phyloP scores from a whole-genome alignment of 169 alveolate species.

The Plasmodium vivax region DNA sequence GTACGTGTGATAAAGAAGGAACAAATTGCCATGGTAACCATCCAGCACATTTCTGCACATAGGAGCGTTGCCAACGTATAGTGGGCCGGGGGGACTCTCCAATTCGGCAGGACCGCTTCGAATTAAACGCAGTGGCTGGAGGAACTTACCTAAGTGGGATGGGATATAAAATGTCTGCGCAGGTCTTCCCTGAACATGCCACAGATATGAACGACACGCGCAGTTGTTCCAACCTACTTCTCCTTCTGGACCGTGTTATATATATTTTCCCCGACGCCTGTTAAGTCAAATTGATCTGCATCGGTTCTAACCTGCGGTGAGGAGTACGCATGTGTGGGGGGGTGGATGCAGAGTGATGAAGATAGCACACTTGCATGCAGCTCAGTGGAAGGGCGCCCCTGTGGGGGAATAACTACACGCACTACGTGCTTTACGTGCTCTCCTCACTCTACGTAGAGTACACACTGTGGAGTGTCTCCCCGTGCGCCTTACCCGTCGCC shows the following conservation, averaged over 20 bases:
- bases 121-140: neutral
- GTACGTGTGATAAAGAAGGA: neutral
- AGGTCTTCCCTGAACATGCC: neutral
- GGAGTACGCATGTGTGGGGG: neutral
- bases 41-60: neutral
- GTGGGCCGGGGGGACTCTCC: neutral
- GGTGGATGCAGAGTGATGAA: neutral
- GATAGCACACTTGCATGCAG: neutral
- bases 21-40: neutral
- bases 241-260: constrained; percentile 39
- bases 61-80: neutral
- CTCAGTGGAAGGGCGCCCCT: neutral
- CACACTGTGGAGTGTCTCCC: neutral
- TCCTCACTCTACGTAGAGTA: too few relatives aligned
- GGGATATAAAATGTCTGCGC: neutral
- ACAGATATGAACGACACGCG: neutral
- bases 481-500: neutral
- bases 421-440: too few relatives aligned
- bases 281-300: constrained; percentile 33
- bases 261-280: constrained; percentile 68
- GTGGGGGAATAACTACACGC: neutral
- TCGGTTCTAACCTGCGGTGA: constrained; percentile 15
- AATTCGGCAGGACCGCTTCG: neutral
- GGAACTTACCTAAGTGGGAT: neutral
- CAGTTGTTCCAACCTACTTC: neutral